Conservation (phyloP, 768 basidiomycete genomes). For the Boletus pseudopeckii region DNA sequence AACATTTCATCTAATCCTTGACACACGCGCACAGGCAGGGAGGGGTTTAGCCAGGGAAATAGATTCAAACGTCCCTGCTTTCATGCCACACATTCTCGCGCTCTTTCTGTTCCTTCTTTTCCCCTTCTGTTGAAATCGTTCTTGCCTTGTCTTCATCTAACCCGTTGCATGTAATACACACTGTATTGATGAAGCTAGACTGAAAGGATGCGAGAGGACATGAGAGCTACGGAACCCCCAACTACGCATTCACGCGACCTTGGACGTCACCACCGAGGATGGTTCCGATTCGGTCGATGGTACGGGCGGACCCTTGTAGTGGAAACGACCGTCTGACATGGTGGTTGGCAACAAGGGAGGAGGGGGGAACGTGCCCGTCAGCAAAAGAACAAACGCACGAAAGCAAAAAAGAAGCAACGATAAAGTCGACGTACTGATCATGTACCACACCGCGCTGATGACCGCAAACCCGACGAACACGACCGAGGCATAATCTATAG, state of each 20-base stretch:
- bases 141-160: too few relatives aligned
- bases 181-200: too few relatives aligned
- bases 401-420: too few relatives aligned
- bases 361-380: neutral
- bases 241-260: conserved; percentile 2
- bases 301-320: conserved; percentile 44
- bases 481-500: conserved; percentile 62
- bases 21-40: neutral
- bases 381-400: conserved; percentile 18
- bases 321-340: conserved; percentile 38
- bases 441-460: conserved; percentile 60
- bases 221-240: too few relatives aligned
- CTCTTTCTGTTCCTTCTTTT: neutral
- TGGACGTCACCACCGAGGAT: neutral
- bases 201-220: too few relatives aligned
- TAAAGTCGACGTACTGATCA: conserved; percentile 37
- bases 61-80: neutral
- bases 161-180: too few relatives aligned
- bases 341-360: neutral
- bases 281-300: conserved; percentile 16
- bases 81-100: too few relatives aligned
- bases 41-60: neutral
- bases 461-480: conserved; percentile 61
- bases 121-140: too few relatives aligned
- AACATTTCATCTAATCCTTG: conserved; percentile 9